Base-by-base conservation (phyloP, 2,329 filamentous ascomycete genomes). In the Alternaria hordeiaustralica region DNA sequence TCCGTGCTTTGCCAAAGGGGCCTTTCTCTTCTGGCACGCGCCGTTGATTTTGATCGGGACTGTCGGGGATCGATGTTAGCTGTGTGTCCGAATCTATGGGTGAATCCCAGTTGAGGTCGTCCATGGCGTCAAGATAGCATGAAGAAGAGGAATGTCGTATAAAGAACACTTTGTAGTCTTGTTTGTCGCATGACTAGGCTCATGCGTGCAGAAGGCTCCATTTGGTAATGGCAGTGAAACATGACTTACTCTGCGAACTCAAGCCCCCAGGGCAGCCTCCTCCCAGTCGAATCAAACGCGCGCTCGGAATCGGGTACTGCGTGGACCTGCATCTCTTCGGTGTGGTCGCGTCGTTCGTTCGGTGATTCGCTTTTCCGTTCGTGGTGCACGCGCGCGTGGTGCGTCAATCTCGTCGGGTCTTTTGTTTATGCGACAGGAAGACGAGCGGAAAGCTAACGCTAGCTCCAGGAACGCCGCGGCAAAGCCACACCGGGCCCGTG, bases 281-380 rank as follows among this genome's bases (percentile, higher is more conserved):
- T 85, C 54, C 88, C 88, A 53, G 85, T 84, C 57, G 85, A 84
- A 72, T 89, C 87, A 71, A 84, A 82, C 30, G 87, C 87, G 72
- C 87, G 86, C 78, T 90, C 88, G 69, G 87, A 84, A 58, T 87
- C 86, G 33, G 88, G 87, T 11, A 90, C 88, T 30, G 87, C 87
- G 77, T 90, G 88, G 55, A 90, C 87, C 78, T 90, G 88, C 86
- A 90, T 90, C 60, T 80, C 81, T 25, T 18, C 15, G 13, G 43
- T n/a, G 9, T 55, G 11, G 25, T 55, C 13, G n/a, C 26, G 15
- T 41, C 18, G 12, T 25, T n/a, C 41, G 21, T 20, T 51, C 18
- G 25, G 20, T 18, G 8, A 36, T 47, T 65, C 51, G 23, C 36
- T 43, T 11, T 53, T 54, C 41, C 44, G 30, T 49, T 59, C 15